Evolutionary conservation across 495 filamentous ascomycete species (phyloP).

Genomic region (Neurospora sp.): DNA sequence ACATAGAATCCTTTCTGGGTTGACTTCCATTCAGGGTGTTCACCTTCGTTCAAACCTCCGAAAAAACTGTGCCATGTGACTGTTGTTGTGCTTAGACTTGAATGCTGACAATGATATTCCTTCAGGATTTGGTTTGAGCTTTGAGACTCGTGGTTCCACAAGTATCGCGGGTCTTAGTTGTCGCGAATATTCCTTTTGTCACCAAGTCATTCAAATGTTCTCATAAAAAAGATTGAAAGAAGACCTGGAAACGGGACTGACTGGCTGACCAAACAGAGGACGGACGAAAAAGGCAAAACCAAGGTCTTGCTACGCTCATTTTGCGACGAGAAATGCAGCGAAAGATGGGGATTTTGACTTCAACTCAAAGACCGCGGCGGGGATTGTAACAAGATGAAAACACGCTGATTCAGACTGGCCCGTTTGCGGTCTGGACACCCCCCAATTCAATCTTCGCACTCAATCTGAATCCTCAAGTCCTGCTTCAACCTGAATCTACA

Average conservation of each 20-base stretch:
- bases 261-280: neutral
- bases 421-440: neutral
- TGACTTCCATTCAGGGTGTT: neutral
- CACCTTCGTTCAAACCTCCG: neutral
- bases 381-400: neutral
- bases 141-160: neutral
- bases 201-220: neutral
- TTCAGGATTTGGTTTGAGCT: neutral
- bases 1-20: neutral
- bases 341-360: rapidly evolving
- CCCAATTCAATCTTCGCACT: neutral
- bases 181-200: neutral
- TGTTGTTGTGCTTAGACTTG: neutral
- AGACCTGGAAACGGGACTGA: neutral
- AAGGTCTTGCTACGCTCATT: neutral
- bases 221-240: neutral
- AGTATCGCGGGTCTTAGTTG: neutral
- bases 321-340: neutral
- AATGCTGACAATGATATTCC: neutral
- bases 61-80: neutral
- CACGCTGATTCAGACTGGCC: neutral
- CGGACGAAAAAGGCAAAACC: neutral
- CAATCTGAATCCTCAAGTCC: neutral
- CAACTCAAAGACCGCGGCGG: neutral
- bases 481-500: too few relatives aligned